Conservation (phyloP, 139 green algal species). For the Closterium sp. region DNA sequence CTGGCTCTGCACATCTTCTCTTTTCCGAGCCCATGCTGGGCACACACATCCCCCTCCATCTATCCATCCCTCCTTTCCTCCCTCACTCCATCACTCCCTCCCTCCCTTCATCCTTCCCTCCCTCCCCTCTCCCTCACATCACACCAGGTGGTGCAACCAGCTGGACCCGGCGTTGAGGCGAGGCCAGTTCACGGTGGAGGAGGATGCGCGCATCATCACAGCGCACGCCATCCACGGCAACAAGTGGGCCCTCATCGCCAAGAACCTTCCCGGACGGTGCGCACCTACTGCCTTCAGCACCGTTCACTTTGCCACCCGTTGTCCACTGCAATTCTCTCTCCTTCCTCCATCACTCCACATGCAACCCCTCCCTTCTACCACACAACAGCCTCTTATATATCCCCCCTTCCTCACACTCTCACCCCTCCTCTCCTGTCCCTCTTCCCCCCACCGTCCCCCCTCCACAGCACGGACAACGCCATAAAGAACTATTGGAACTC, state of each 20-base stretch:
- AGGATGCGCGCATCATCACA: too few species aligned
- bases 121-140: not conserved
- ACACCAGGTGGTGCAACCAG: constrained; percentile 23
- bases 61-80: not conserved
- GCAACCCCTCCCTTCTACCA: not conserved
- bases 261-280: too few species aligned
- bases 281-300: not conserved
- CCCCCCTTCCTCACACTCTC: not conserved
- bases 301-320: not conserved
- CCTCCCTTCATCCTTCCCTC: not conserved
- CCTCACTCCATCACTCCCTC: too few species aligned
- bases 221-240: too few species aligned
- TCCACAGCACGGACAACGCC: constrained; percentile 72
- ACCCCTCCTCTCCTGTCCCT: too few species aligned
- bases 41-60: too few species aligned
- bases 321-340: too few species aligned
- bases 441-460: too few species aligned
- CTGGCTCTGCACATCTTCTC: too few species aligned
- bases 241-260: too few species aligned
- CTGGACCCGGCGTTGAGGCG: constrained; percentile 6
- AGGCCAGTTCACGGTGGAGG: not conserved
- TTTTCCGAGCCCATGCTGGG: too few species aligned
- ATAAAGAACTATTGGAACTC: constrained; percentile 87
- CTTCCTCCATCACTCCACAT: not conserved
- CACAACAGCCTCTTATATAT: not conserved